Base-by-base conservation (phyloP, 2,329 filamentous ascomycete species). In the Monilinia vaccinii-corymbosi region DNA sequence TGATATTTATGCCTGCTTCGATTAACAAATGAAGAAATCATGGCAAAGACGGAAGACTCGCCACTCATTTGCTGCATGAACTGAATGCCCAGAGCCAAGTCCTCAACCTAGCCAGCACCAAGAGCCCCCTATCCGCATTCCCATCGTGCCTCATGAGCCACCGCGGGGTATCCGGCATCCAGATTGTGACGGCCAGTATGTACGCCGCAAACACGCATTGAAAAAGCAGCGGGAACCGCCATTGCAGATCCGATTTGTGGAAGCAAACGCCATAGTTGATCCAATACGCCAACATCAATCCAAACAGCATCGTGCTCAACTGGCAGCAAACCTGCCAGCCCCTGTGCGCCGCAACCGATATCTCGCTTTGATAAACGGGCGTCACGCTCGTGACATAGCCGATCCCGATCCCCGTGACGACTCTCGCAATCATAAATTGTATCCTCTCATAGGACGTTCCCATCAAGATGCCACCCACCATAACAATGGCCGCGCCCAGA, bases 91-190 rank as follows among this genome's bases (percentile, higher is more conserved):
- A 74, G 74, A 9, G 77, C 78, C 4, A 81, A 72, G 62, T 47
- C n/a, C 52, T 49, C 46, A 56, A 42, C 21, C 74, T 65, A 21
- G 73, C 71, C 68, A n/a, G 71, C 69, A 92, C 92, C 70, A 96
- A 96, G 10, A 97, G 79, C 71, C 96, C 96, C 62, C 92, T 92
- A 73, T 97, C 92, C 72, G 97, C 93, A 70, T 97, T 92, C 69
- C 95, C 88, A 69, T 97, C 92, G 71, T 96, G 95, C 71, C 96
- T 91, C 46, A 97, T 79, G 9, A 97, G 83, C 93, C 93, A 97
- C 76, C 92, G 87, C 40, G 93, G 93, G 18, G 92, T 96, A 76
- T 97, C 92, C 67, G 93, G 92, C 69, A 97, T 96, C 65, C 96
- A 78, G 69, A 96, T 77, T 71, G 90, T 95, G 57, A 93, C 92